A percentile compares a stretch with the other conserved stretches of the same genome.
Conservation (phyloP, 441 rosid genomes). For the Melastoma candidum region DNA sequence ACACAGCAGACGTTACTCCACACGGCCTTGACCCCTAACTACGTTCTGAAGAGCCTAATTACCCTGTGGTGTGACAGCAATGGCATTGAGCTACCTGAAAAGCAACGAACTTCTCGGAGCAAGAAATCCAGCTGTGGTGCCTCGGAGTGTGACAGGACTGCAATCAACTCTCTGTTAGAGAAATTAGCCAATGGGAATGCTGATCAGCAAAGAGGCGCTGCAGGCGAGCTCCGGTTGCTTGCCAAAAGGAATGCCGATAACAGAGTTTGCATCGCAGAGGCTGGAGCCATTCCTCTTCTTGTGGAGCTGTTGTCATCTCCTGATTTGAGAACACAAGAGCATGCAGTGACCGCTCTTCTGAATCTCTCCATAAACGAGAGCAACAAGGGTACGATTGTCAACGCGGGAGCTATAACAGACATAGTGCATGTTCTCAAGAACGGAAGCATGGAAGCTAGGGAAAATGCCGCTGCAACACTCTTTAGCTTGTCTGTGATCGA, state of each 20-base stretch:
- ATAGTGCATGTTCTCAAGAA: constrained; percentile 74
- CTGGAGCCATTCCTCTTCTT: constrained; percentile 90
- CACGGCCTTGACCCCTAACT: constrained; percentile 79
- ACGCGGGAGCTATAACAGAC: constrained; percentile 90
- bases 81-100: constrained; percentile 81
- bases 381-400: constrained; percentile 85
- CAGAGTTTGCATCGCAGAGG: constrained; percentile 86
- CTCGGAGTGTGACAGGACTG: constrained; percentile 82
- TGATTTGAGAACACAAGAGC: constrained; percentile 87
- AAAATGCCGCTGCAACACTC: constrained; percentile 97
- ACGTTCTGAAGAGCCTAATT: constrained; percentile 81
- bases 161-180: constrained; percentile 49
- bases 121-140: constrained; percentile 43
- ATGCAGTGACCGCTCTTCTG: constrained; percentile 93
- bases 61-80: constrained; percentile 93
- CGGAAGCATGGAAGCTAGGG: constrained; percentile 98
- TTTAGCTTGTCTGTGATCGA: constrained; percentile 91
- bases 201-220: constrained; percentile 87
- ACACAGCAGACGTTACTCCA: constrained; percentile 87
- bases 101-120: constrained; percentile 50
- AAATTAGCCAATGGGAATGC: constrained; percentile 48
- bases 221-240: constrained; percentile 89
- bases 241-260: constrained; percentile 94
- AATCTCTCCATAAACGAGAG: constrained; percentile 90
- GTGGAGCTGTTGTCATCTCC: constrained; percentile 72